phyloP scores from a whole-genome alignment of 2,329 filamentous ascomycete species.

The Cercospora sp. region DNA sequence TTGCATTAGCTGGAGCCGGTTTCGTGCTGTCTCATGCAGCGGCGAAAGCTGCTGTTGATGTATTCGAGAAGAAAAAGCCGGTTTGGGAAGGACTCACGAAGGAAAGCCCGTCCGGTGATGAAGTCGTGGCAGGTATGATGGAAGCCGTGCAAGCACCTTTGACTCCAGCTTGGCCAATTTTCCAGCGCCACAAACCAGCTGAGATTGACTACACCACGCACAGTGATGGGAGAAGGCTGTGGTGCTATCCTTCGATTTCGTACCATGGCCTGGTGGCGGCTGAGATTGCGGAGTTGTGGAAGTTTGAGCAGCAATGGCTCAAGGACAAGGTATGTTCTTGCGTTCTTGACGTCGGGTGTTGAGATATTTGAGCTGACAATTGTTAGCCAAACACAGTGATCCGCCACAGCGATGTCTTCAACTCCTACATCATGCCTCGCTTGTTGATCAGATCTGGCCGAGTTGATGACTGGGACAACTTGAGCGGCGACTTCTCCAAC shows the following conservation, averaged over 20 bases:
- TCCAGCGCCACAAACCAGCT: constrained; percentile 40
- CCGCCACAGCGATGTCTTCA: constrained; percentile 32
- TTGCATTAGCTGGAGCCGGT: constrained; percentile 45
- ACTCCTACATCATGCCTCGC: constrained; percentile 29
- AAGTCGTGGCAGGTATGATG: constrained; percentile 31
- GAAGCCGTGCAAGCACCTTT: constrained; percentile 24
- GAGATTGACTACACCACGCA: constrained; percentile 42
- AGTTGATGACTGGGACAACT: constrained; percentile 35
- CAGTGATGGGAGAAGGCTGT: constrained; percentile 19
- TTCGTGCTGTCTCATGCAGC: constrained; percentile 47
- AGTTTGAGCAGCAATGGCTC: constrained; percentile 35
- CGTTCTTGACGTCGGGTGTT: too few relatives aligned
- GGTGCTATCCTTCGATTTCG: constrained; percentile 35
- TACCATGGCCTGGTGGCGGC: constrained; percentile 32
- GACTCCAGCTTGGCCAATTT: constrained; percentile 30
- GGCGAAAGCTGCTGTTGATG: constrained; percentile 34
- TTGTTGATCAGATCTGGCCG: constrained; percentile 23
- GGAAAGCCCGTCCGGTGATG: constrained; percentile 31
- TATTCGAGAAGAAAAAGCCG: constrained; percentile 45
- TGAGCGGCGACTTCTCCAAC: constrained; percentile 16
- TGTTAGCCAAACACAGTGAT: constrained; percentile 15
- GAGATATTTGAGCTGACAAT: too few relatives aligned
- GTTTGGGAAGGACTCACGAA: constrained; percentile 29
- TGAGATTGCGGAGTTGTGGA: constrained; percentile 30
- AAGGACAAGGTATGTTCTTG: too few relatives aligned